Percentiles rank a stretch among this genome's conserved stretches.
Conservation (phyloP, 2,329 filamentous ascomycete genomes). For the Aspergillus phoenicis region DNA sequence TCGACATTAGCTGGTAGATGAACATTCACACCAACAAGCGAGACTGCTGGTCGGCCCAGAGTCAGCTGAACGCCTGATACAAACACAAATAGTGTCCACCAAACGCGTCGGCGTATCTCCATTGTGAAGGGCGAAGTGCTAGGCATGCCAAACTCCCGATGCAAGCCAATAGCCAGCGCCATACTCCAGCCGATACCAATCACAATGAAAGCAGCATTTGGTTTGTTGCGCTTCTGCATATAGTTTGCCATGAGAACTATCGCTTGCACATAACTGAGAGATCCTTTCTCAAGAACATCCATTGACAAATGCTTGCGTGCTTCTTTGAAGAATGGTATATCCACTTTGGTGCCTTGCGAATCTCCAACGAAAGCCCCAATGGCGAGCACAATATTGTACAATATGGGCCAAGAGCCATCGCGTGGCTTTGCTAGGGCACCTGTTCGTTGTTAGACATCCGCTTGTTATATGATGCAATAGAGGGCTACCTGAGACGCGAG, state of each 20-base stretch:
- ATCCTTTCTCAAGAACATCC: slow-evolving; percentile 25
- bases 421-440: slow-evolving; percentile 23
- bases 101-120: slow-evolving; percentile 24
- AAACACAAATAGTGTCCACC: slow-evolving; percentile 27
- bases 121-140: slow-evolving; percentile 25
- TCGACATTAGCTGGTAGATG: slow-evolving; percentile 22
- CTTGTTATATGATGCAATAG: neutral
- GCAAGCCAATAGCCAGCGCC: slow-evolving; percentile 22
- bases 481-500: slow-evolving; percentile 18
- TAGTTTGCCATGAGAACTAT: slow-evolving; percentile 25
- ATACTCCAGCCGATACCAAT: slow-evolving; percentile 26
- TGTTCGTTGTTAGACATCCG: slow-evolving; percentile 1
- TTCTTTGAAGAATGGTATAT: slow-evolving; percentile 22
- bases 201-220: slow-evolving; percentile 23
- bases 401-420: slow-evolving; percentile 22
- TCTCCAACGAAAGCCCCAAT: slow-evolving; percentile 24
- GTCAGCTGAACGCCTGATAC: slow-evolving; percentile 23
- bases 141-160: slow-evolving; percentile 27
- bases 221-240: slow-evolving; percentile 25
- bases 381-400: slow-evolving; percentile 24
- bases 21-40: slow-evolving; percentile 24
- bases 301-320: slow-evolving; percentile 23
- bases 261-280: slow-evolving; percentile 24
- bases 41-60: slow-evolving; percentile 23
- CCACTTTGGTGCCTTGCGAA: slow-evolving; percentile 20